phyloP scores from a whole-genome alignment of 2,329 filamentous ascomycete species.

The Ceratocystis smalleyi region DNA sequence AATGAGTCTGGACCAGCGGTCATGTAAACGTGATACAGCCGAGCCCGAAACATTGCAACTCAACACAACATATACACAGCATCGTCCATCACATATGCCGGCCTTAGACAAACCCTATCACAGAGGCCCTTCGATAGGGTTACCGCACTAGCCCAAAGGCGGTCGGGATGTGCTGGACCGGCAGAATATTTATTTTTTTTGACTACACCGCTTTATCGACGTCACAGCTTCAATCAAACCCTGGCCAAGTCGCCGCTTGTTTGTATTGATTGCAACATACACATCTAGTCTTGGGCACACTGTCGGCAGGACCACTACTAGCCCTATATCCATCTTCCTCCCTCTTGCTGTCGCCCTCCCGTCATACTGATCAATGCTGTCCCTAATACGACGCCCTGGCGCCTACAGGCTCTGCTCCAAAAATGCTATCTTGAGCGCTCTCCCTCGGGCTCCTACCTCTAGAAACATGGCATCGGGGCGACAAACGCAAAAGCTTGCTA shows the following conservation, averaged over 20 bases:
- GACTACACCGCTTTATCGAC: not conserved
- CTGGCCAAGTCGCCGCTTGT: not conserved
- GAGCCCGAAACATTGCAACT: no score
- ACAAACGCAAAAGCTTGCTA: not conserved
- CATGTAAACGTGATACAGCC: no score
- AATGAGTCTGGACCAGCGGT: no score
- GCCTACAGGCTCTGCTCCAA: not conserved
- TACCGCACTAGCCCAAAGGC: not conserved
- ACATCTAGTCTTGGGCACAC: no score
- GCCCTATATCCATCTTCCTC: not conserved
- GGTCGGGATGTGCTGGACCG: not conserved
- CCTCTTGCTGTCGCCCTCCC: not conserved
- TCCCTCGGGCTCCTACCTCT: not conserved
- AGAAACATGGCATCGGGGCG: not conserved
- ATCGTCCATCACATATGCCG: no score
- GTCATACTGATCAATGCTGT: not conserved
- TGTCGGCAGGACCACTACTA: no score
- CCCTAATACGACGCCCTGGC: constrained; percentile 2
- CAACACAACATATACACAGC: no score
- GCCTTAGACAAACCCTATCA: not conserved
- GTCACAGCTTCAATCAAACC: not conserved
- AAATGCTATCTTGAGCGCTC: not conserved
- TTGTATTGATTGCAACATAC: no score
- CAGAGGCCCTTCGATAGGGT: no score
- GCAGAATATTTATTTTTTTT: constrained; percentile 1